These are phyloP conservation scores for Termitomyces sp. DNA, from an alignment of 768 basidiomycete genomes.

Conservation along the genomic window DNA sequence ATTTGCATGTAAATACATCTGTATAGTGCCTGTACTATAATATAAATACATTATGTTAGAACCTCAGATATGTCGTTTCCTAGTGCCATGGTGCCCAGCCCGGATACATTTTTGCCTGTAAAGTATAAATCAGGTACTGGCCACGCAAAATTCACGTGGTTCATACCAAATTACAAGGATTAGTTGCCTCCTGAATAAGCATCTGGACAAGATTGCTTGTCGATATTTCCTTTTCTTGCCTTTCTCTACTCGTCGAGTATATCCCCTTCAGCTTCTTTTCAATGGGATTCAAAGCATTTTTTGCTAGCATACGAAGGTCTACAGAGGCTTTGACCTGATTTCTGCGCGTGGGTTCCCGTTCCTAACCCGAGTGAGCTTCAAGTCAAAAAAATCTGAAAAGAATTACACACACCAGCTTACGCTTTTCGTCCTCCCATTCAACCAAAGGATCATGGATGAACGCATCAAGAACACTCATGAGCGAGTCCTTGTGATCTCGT, in stretches of 20 bases:
- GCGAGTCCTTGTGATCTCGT: conserved; percentile 83
- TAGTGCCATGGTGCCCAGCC: conserved; percentile 87
- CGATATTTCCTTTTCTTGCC: conserved; percentile 53
- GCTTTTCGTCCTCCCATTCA: conserved; percentile 87
- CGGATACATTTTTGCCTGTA: conserved; percentile 82
- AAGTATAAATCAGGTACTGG: conserved; percentile 8
- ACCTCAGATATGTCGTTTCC: not conserved
- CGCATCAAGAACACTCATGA: conserved; percentile 94
- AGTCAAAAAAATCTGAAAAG: no score
- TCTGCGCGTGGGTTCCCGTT: conserved; percentile 30
- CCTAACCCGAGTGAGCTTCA: conserved; percentile 21
- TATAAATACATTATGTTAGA: not conserved
- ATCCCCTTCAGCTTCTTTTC: conserved; percentile 77
- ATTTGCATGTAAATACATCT: conserved; percentile 1
- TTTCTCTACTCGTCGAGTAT: conserved; percentile 48
- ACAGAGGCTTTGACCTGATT: conserved; percentile 43
- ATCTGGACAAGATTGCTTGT: conserved; percentile 88
- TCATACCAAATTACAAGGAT: conserved; percentile 56
- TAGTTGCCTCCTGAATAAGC: conserved; percentile 86
- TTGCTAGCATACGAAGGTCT: conserved; percentile 63
- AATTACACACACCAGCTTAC: conserved; percentile 43
- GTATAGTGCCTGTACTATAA: conserved; percentile 6
- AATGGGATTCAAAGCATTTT: conserved; percentile 74
- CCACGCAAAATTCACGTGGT: not conserved
- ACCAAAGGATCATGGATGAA: conserved; percentile 96